Evolutionary conservation across 1,139 yeast species (phyloP).

Genomic region (Geotrichum restrictum): DNA sequence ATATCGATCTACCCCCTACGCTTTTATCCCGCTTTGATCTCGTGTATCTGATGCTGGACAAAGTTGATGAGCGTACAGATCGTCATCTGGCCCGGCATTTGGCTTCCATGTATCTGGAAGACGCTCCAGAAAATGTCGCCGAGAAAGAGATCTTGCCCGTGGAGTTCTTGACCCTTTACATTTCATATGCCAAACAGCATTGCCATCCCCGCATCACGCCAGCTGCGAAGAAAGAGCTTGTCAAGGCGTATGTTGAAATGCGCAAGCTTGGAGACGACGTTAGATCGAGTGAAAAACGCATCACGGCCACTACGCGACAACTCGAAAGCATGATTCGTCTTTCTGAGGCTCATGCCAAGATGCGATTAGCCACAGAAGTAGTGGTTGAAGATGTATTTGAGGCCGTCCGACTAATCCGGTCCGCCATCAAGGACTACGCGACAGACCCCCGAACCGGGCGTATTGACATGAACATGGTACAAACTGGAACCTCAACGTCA

Average conservation of each 20-base stretch:
- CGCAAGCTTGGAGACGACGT: conserved; percentile 90
- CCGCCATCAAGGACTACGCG: conserved; percentile 96
- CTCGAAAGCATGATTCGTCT: conserved; percentile 92
- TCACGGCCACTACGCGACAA: conserved; percentile 97
- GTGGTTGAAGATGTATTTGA: conserved; percentile 83
- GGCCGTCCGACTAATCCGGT: conserved; percentile 84
- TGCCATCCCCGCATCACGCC: conserved; percentile 70
- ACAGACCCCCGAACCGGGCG: conserved; percentile 96
- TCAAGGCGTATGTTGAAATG: conserved; percentile 89
- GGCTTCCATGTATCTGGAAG: conserved; percentile 89
- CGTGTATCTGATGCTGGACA: conserved; percentile 86
- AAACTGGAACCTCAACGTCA: conserved; percentile 89
- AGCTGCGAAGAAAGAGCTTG: conserved; percentile 80
- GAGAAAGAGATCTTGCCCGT: conserved; percentile 68
- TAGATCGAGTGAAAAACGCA: conserved; percentile 78
- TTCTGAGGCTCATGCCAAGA: conserved; percentile 94
- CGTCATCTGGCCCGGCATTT: conserved; percentile 84
- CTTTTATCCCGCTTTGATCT: conserved; percentile 89
- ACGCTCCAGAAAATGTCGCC: conserved; percentile 70
- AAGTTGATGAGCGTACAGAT: conserved; percentile 82
- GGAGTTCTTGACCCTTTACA: conserved; percentile 80
- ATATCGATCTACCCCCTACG: conserved; percentile 95
- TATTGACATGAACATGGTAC: conserved; percentile 95
- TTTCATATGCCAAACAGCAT: conserved; percentile 86
- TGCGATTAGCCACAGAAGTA: conserved; percentile 73